phyloP scores from a whole-genome alignment of 2,329 filamentous ascomycete species.

The Aspergillus felis region DNA sequence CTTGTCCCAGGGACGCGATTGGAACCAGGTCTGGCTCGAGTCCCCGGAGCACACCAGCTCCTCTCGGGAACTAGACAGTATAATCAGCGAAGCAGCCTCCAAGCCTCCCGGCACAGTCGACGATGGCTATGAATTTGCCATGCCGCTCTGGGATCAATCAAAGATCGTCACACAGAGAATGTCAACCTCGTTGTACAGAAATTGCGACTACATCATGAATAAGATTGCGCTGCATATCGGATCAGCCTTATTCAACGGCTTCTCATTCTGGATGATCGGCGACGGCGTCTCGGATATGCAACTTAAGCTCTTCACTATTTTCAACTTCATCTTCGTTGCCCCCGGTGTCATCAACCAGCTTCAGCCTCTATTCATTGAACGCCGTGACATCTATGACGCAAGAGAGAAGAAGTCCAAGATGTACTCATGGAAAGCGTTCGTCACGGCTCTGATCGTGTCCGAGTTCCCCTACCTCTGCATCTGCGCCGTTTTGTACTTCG shows the following conservation, averaged over 20 bases:
- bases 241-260: slow-evolving; percentile 46
- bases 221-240: slow-evolving; percentile 56
- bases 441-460: slow-evolving; percentile 62
- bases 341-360: slow-evolving; percentile 46
- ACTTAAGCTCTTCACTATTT: slow-evolving; percentile 67
- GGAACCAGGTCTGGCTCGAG: slow-evolving; percentile 67
- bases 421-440: slow-evolving; percentile 72
- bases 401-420: slow-evolving; percentile 68
- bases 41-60: slow-evolving; percentile 58
- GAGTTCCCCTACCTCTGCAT: slow-evolving; percentile 67
- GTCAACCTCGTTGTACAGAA: slow-evolving; percentile 63
- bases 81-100: slow-evolving; percentile 48
- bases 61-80: slow-evolving; percentile 59
- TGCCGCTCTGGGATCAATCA: slow-evolving; percentile 59
- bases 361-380: slow-evolving; percentile 67
- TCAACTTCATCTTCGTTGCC: slow-evolving; percentile 57
- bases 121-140: slow-evolving; percentile 59
- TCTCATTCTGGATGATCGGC: slow-evolving; percentile 66
- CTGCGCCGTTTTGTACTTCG: slow-evolving; percentile 62
- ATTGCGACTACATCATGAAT: slow-evolving; percentile 63
- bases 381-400: slow-evolving; percentile 61
- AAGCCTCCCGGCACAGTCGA: slow-evolving; percentile 43
- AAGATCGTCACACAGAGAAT: slow-evolving; percentile 63
- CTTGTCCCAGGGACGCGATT: slow-evolving; percentile 54
- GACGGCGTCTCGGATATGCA: slow-evolving; percentile 63